Percentiles rank a stretch among this genome's conserved stretches.
phyloP scores from a whole-genome alignment of 2,329 filamentous ascomycete species.

The Thyridium curvatum region DNA sequence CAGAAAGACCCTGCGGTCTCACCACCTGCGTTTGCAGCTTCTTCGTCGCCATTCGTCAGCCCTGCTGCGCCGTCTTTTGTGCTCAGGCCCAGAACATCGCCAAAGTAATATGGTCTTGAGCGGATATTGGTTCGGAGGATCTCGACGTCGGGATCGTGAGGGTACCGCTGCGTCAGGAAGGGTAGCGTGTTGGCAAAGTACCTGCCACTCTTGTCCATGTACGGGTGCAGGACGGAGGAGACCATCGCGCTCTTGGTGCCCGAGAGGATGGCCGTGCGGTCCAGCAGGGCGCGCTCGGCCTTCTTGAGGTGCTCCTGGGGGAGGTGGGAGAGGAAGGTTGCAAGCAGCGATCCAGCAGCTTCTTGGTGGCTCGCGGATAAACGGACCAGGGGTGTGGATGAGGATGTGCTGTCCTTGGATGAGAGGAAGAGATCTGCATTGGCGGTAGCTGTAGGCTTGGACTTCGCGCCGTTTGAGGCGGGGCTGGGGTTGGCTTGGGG shows the following conservation, averaged over 20 bases:
- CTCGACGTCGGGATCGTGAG: slow-evolving; percentile 61
- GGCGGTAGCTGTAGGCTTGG: slow-evolving; percentile 33
- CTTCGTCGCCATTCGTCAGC: not conserved
- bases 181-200: slow-evolving; percentile 72
- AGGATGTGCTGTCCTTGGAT: slow-evolving; percentile 23
- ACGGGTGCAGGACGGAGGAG: slow-evolving; percentile 75
- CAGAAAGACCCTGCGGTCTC: too few species aligned
- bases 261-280: slow-evolving; percentile 72
- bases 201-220: slow-evolving; percentile 55
- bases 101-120: slow-evolving; percentile 19
- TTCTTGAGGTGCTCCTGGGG: slow-evolving; percentile 63
- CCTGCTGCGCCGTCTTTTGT: slow-evolving; percentile 1
- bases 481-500: slow-evolving; percentile 14
- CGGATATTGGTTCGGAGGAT: slow-evolving; percentile 58
- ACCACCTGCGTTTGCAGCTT: slow-evolving; percentile 8
- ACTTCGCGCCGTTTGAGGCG: slow-evolving; percentile 27
- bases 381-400: slow-evolving; percentile 13
- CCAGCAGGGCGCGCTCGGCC: slow-evolving; percentile 66
- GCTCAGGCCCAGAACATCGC: slow-evolving; percentile 17
- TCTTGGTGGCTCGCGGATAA: slow-evolving; percentile 40
- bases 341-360: slow-evolving; percentile 58
- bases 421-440: slow-evolving; percentile 71
- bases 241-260: slow-evolving; percentile 67
- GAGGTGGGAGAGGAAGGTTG: slow-evolving; percentile 53
- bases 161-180: slow-evolving; percentile 63